phyloP scores from a whole-genome alignment of 305 asterid genomes.

The Coffea humblotiana region DNA sequence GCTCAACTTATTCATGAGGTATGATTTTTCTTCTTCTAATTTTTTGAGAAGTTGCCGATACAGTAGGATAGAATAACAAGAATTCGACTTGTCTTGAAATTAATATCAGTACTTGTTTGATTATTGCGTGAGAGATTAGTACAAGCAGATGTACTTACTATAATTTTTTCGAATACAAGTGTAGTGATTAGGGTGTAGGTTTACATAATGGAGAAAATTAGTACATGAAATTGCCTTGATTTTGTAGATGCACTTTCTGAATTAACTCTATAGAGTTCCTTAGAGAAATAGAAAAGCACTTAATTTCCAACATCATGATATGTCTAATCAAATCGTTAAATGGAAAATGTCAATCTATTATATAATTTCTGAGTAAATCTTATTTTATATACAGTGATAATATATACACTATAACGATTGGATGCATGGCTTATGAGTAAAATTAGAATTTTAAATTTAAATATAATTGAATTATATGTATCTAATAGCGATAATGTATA shows the following conservation, averaged over 20 bases:
- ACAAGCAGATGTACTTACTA: background rate
- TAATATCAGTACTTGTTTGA: background rate
- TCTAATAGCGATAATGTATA: no score
- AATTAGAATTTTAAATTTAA: no score
- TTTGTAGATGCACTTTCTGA: background rate
- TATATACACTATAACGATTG: no score
- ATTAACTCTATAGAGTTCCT: background rate
- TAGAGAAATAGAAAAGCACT: background rate
- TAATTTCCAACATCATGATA: background rate
- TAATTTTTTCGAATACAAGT: background rate
- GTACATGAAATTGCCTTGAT: background rate
- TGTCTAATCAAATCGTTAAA: background rate
- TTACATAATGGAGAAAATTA: background rate
- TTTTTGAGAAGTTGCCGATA: background rate
- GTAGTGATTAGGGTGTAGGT: background rate
- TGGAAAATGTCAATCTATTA: background rate
- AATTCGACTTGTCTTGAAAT: background rate
- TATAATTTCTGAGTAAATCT: no score
- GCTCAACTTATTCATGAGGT: background rate
- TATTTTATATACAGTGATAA: no score
- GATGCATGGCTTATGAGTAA: no score
- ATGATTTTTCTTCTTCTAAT: background rate
- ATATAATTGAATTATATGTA: no score
- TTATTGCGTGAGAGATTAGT: background rate
- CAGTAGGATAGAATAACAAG: background rate